These are phyloP conservation scores for Sporothrix protearum DNA, from an alignment of 2,329 filamentous ascomycete species.

Conservation along the genomic window DNA sequence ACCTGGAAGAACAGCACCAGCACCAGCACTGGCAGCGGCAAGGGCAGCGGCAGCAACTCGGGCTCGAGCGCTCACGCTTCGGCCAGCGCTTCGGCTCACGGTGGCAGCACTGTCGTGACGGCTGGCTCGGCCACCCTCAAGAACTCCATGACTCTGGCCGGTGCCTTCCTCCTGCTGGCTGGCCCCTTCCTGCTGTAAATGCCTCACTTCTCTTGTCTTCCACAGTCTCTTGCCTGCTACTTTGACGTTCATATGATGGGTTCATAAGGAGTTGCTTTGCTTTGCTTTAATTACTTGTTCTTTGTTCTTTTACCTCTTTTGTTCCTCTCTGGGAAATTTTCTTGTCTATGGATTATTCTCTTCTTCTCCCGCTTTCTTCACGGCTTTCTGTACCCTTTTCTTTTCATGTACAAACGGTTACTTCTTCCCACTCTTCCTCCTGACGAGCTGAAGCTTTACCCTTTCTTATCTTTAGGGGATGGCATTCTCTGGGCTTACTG, in stretches of 20 bases:
- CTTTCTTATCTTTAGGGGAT: background rate
- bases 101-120: constrained; percentile 20
- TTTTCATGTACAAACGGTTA: background rate
- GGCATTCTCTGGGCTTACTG: constrained; percentile 13
- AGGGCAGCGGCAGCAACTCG: background rate
- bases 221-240: background rate
- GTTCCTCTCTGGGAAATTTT: background rate
- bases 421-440: background rate
- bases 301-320: background rate
- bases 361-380: background rate
- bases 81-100: constrained; percentile 9
- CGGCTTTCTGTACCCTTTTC: background rate
- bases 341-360: background rate
- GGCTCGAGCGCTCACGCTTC: background rate
- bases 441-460: background rate
- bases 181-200: constrained; percentile 22
- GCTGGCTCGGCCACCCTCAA: constrained; percentile 25
- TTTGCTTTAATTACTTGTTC: background rate
- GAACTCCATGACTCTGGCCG: constrained; percentile 24
- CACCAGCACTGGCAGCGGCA: background rate
- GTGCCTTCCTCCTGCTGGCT: constrained; percentile 21
- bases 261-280: constrained; percentile 18
- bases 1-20: constrained; percentile 9
- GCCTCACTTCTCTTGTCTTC: background rate
- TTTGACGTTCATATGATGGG: constrained; percentile 1